Conservation (phyloP, 495 filamentous ascomycete species). For the Aspergillus indologenus region DNA sequence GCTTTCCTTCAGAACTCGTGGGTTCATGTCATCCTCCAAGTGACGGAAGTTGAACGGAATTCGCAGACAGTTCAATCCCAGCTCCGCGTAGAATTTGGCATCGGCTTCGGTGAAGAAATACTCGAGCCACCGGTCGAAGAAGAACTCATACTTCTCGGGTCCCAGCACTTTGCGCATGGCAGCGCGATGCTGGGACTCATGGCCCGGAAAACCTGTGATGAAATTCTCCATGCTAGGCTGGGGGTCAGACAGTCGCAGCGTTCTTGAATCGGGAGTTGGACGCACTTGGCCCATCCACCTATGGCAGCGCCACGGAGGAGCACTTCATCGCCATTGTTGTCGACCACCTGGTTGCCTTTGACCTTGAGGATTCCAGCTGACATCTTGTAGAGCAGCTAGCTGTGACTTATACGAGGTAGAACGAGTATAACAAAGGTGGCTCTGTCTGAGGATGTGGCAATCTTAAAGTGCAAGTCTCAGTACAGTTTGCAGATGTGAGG, state of each 20-base stretch:
- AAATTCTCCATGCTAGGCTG: constrained; percentile 60
- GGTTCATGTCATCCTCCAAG: constrained; percentile 63
- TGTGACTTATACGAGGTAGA: not conserved
- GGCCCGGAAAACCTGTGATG: constrained; percentile 63
- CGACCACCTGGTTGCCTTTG: constrained; percentile 44
- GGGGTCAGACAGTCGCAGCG: not conserved
- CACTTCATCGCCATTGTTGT: constrained; percentile 41
- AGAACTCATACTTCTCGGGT: constrained; percentile 43
- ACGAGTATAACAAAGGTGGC: too few species aligned
- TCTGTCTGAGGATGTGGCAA: not conserved
- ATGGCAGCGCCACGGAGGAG: constrained; percentile 50
- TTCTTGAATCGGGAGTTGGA: not conserved
- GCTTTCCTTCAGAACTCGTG: constrained; percentile 51
- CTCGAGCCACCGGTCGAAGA: constrained; percentile 53
- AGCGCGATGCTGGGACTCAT: constrained; percentile 54
- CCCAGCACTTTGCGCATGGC: constrained; percentile 56
- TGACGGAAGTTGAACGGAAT: constrained; percentile 65
- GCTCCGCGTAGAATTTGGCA: constrained; percentile 56
- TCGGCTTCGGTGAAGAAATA: constrained; percentile 63
- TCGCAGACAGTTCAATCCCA: constrained; percentile 60
- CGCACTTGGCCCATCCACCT: constrained; percentile 47
- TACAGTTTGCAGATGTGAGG: not conserved
- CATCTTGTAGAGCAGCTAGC: constrained; percentile 18
- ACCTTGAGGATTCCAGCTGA: constrained; percentile 42
- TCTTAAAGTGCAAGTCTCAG: not conserved